phyloP scores from a whole-genome alignment of 176 grass and related monocot genomes.

The Aegilops bicornis region DNA sequence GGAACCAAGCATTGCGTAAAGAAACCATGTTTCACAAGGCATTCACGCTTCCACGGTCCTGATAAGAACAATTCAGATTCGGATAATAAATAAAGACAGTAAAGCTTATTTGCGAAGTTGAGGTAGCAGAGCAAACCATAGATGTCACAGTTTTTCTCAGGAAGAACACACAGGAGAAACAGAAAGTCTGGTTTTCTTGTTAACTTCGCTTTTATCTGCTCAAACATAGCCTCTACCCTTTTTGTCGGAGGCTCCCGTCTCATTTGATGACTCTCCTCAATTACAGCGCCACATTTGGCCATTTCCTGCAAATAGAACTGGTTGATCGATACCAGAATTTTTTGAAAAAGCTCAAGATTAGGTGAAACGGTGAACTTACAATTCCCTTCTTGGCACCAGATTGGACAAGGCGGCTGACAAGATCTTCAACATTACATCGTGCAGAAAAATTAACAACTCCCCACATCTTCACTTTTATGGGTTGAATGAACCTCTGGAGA shows the following conservation, averaged over 20 bases:
- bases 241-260: slow-evolving; percentile 16
- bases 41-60: slow-evolving; percentile 70
- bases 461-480: slow-evolving; percentile 30
- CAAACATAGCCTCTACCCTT: slow-evolving; percentile 50
- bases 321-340: not conserved
- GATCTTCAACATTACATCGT: slow-evolving; percentile 2
- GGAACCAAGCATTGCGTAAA: slow-evolving; percentile 63
- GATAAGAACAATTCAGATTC: not conserved
- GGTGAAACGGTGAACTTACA: not conserved
- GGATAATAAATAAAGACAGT: not conserved
- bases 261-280: slow-evolving; percentile 42
- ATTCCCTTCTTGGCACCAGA: slow-evolving; percentile 49
- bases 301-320: slow-evolving; percentile 33
- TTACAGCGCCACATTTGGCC: not conserved
- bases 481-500: slow-evolving; percentile 39
- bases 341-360: not conserved
- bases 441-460: slow-evolving; percentile 66
- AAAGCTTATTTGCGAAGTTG: not conserved
- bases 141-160: slow-evolving; percentile 53
- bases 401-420: slow-evolving; percentile 29
- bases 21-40: slow-evolving; percentile 40
- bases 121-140: slow-evolving; percentile 10
- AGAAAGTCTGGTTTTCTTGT: slow-evolving; percentile 23
- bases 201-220: not conserved
- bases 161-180: slow-evolving; percentile 49